Base-by-base conservation (phyloP, 495 filamentous ascomycete genomes). In the Xylaria curta region DNA sequence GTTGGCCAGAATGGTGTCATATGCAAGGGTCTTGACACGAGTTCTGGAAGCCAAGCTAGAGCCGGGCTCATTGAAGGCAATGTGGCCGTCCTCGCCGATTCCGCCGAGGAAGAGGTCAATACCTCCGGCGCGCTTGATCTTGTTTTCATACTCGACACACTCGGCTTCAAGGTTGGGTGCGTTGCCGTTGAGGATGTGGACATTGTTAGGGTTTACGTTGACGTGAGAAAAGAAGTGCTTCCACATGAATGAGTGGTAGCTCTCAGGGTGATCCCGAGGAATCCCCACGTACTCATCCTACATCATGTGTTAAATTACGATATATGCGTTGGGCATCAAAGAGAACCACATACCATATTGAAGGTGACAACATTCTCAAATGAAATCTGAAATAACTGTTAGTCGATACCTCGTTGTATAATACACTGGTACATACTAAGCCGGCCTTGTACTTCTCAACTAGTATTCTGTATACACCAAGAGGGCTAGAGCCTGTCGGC, bases 241-340 rank as follows among this genome's bases (percentile, higher is more conserved):
- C 85, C 93, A 95, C 93, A 97, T 95, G 84, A 95, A 97, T 68
- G 90, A 91, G 83, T 95, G 93, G 82, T 95, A 95, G 78, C 89
- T 92, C 79, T 94, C 89, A 13, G 93, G 91, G 78, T 95, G 93
- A 73, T 94, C 92, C 71, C 91, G 88, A 38, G 93, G 91, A 68
- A 97, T 87, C 51, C 91, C 91, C 75, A 95, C 90, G 79, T 95
- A 97, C 83, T 97, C 93, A 81, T 95, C 93, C 92, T 95, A 68
- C 64, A 36, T 42, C 12, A 26, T 12, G 42, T 72, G 62, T 74
- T 67, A 74, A 21, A 69, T 61, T 54, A 61, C 21, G 53, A 51
- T 59, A 53, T 12, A 42, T 67, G 46, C 44, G 24, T 36, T 13
- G 31, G 31, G 64, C 44, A 58, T 61, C 46, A 42, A 64, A 47